A percentile compares a stretch with the other conserved stretches of the same genome.
phyloP scores from a whole-genome alignment of 352 stramenopile genomes.

The Pythium aquatile region DNA sequence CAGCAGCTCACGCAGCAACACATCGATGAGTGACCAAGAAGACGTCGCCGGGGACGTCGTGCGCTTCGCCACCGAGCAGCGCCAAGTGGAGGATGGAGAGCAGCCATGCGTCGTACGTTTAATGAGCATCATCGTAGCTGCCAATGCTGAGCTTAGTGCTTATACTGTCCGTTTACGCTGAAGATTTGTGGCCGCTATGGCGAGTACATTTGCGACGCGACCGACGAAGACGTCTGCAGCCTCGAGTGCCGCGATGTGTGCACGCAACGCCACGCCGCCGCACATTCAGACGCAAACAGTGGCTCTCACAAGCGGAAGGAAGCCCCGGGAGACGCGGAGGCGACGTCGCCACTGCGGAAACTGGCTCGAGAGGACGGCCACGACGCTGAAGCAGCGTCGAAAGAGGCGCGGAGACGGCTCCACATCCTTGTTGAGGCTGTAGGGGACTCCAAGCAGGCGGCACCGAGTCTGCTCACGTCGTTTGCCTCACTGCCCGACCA shows the following conservation, averaged over 20 bases:
- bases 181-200: conserved; percentile 73
- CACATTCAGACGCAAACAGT: not conserved
- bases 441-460: not conserved
- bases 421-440: conserved; percentile 32
- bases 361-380: not conserved
- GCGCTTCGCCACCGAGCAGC: conserved; percentile 32
- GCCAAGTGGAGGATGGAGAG: conserved; percentile 31
- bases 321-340: not conserved
- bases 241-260: conserved; percentile 67
- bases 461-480: conserved; percentile 4
- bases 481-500: conserved; percentile 22
- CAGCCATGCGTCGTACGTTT: conserved; percentile 43
- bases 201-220: conserved; percentile 79
- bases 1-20: not conserved
- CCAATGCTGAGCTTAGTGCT: not conserved
- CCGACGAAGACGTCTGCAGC: conserved; percentile 83
- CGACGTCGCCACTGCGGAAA: not conserved
- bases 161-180: not conserved
- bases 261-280: conserved; percentile 15
- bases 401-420: conserved; percentile 28
- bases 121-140: not conserved
- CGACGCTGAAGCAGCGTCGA: conserved; percentile 19
- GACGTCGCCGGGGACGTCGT: conserved; percentile 26
- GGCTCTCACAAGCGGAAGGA: conserved; percentile 5
- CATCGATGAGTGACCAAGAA: conserved; percentile 3